Conservation (phyloP, 768 basidiomycete species). For the Lyophyllum shimeji region DNA sequence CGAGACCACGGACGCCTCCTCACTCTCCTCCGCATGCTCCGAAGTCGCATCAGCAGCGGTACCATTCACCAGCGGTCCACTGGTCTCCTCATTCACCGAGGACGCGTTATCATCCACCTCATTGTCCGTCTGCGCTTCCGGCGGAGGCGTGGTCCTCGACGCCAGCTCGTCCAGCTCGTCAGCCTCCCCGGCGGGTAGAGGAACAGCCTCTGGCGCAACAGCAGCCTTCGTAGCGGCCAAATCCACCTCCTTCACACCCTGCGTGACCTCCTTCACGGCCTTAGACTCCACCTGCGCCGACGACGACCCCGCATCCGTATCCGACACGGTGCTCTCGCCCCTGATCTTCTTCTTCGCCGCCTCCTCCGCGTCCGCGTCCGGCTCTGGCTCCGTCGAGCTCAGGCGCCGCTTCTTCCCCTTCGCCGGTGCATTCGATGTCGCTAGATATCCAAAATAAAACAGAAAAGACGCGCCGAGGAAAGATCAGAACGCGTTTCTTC, state of each 20-base stretch:
- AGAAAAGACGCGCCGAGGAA: constrained; percentile 15
- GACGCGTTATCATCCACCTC: constrained; percentile 7
- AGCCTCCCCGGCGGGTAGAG: constrained; percentile 37
- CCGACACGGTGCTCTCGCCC: constrained; percentile 36
- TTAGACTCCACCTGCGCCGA: constrained; percentile 39
- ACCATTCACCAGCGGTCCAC: not conserved
- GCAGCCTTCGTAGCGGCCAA: constrained; percentile 42
- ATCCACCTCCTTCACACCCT: constrained; percentile 69
- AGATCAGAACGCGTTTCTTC: constrained; percentile 25
- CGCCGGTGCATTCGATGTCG: constrained; percentile 73
- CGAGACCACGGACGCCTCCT: not conserved
- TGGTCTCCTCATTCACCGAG: constrained; percentile 9
- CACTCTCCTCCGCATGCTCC: not conserved
- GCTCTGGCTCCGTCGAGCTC: constrained; percentile 46
- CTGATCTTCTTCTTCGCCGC: constrained; percentile 44
- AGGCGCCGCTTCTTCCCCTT: constrained; percentile 66
- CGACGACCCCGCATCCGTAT: too few relatives aligned
- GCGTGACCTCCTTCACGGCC: constrained; percentile 69
- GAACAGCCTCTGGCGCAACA: constrained; percentile 33
- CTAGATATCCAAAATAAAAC: constrained; percentile 32
- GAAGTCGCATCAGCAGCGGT: not conserved
- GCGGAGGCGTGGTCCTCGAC: constrained; percentile 22
- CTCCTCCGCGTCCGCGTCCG: constrained; percentile 38
- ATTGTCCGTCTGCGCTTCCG: constrained; percentile 9
- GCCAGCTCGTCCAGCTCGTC: constrained; percentile 37